These are phyloP conservation scores for Coemansia sp. DNA, from an alignment of 192 early-diverging fungal genomes.

Conservation along the genomic window DNA sequence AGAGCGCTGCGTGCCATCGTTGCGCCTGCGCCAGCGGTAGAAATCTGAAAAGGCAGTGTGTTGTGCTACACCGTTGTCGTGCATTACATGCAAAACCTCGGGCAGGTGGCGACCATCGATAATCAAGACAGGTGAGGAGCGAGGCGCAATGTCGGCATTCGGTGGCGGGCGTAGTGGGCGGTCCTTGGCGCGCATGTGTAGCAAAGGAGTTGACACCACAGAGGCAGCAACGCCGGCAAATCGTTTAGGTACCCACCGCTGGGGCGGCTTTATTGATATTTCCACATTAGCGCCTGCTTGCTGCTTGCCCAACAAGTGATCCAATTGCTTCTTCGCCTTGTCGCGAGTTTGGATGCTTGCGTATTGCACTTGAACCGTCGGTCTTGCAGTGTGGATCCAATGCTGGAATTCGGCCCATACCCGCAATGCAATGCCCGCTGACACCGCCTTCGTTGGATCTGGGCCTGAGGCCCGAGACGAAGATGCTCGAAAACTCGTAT, in stretches of 20 bases:
- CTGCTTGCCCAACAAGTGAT: background rate
- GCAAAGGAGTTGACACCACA: background rate
- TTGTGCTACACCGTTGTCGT: background rate
- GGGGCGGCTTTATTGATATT: background rate
- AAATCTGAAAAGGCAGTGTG: conserved; percentile 12
- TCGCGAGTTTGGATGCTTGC: background rate
- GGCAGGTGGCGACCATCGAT: background rate
- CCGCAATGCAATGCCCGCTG: conserved; percentile 18
- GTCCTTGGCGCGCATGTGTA: background rate
- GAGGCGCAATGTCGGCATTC: background rate
- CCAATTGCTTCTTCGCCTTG: background rate
- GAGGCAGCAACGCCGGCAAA: background rate
- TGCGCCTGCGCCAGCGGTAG: conserved; percentile 16
- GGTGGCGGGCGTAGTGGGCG: background rate
- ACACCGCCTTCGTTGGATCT: background rate
- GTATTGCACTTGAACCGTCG: conserved; percentile 10
- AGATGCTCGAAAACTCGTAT: too few relatives aligned
- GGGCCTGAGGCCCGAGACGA: background rate
- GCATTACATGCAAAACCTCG: background rate
- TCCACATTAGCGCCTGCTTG: background rate
- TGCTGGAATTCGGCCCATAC: conserved; percentile 35
- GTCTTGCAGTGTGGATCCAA: conserved; percentile 18
- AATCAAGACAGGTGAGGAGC: background rate
- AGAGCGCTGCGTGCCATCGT: background rate
- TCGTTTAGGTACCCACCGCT: background rate